A percentile compares a stretch with the other conserved stretches of the same genome.
phyloP scores from a whole-genome alignment of 352 stramenopile species.

The Phytophthora ramorum region DNA sequence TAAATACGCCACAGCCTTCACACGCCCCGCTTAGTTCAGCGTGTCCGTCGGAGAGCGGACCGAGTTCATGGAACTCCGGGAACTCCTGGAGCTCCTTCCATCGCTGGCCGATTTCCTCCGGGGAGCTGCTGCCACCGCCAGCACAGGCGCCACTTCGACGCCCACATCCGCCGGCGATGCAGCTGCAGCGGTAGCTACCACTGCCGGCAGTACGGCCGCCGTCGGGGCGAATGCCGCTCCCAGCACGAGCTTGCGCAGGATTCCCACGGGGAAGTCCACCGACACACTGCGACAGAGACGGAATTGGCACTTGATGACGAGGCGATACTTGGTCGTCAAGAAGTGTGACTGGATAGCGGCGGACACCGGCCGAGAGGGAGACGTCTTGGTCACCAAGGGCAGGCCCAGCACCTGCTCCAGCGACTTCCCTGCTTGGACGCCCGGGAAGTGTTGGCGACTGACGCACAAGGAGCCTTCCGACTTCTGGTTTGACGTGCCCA shows the following conservation, averaged over 20 bases:
- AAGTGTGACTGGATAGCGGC: conserved; percentile 34
- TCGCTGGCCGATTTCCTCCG: conserved; percentile 33
- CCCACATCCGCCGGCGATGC: conserved; percentile 13
- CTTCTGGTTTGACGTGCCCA: conserved; percentile 25
- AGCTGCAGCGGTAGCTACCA: conserved; percentile 13
- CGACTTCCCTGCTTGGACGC: conserved; percentile 31
- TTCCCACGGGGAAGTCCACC: conserved; percentile 39
- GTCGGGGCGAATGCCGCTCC: conserved; percentile 13
- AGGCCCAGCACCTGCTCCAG: conserved; percentile 39
- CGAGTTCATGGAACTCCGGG: conserved; percentile 30
- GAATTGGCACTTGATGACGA: conserved; percentile 47
- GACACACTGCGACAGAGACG: conserved; percentile 39
- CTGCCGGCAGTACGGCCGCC: conserved; percentile 20
- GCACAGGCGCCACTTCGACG: conserved; percentile 21
- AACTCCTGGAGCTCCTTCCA: conserved; percentile 23
- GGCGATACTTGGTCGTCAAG: conserved; percentile 39
- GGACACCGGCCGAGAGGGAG: conserved; percentile 23
- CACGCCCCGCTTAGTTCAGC: conserved; percentile 7
- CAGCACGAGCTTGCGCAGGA: conserved; percentile 30
- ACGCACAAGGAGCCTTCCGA: conserved; percentile 32
- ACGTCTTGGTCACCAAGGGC: conserved; percentile 31
- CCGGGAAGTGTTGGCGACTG: conserved; percentile 37
- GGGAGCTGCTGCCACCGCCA: conserved; percentile 17
- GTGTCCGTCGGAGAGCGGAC: conserved; percentile 19
- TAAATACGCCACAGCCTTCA: conserved; percentile 16